These are phyloP conservation scores for Rhodotorula toruloides DNA, from an alignment of 768 basidiomycete genomes.

Conservation along the genomic window DNA sequence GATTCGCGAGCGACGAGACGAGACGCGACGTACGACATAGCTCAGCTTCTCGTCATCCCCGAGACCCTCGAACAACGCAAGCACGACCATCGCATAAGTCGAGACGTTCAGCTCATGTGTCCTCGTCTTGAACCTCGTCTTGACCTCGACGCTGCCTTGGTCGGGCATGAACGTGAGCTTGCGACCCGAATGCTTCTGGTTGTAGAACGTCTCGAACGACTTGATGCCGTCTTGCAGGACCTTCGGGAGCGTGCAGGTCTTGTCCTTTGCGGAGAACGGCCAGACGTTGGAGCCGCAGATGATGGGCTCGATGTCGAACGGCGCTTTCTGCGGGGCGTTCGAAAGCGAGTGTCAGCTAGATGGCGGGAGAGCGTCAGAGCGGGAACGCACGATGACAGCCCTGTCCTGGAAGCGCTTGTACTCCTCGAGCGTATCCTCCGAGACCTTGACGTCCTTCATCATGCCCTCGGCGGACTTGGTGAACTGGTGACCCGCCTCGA, in stretches of 20 bases:
- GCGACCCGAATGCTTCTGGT: constrained; percentile 79
- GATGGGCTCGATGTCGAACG: constrained; percentile 75
- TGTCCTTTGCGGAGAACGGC: constrained; percentile 69
- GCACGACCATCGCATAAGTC: constrained; percentile 77
- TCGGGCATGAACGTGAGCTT: constrained; percentile 87
- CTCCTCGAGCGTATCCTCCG: constrained; percentile 68
- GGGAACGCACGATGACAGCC: constrained; percentile 55
- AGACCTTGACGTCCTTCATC: constrained; percentile 94
- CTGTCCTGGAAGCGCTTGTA: constrained; percentile 60
- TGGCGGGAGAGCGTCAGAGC: background rate
- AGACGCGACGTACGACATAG: constrained; percentile 58
- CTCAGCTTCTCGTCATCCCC: constrained; percentile 64
- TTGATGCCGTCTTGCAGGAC: constrained; percentile 61
- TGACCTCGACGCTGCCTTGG: constrained; percentile 83
- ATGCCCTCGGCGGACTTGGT: constrained; percentile 97
- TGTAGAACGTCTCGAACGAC: constrained; percentile 84
- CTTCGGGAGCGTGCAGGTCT: constrained; percentile 62
- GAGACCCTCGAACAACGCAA: constrained; percentile 76
- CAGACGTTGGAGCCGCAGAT: constrained; percentile 97
- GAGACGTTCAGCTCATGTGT: constrained; percentile 88
- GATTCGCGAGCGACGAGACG: background rate
- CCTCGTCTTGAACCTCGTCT: constrained; percentile 68
- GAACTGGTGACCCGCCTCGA: constrained; percentile 93
- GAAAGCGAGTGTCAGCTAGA: background rate
- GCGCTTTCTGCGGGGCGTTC: constrained; percentile 56